Evolutionary conservation across 225 moss, liverwort and hornwort genomes (phyloP).

Genomic region (Takakia lepidozioides): DNA sequence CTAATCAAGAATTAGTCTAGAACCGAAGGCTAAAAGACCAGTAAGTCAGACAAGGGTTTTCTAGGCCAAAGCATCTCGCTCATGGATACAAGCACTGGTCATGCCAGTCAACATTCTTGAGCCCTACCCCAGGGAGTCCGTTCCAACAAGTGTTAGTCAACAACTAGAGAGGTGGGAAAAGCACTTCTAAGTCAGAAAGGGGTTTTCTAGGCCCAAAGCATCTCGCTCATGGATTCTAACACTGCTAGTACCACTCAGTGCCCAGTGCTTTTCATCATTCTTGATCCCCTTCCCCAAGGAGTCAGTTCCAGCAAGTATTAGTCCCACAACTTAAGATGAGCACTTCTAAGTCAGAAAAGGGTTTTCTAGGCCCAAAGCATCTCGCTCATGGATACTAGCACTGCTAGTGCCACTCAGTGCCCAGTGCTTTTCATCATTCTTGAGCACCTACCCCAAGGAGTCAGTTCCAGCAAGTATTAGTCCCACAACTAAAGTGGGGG

Average conservation of each 20-base stretch:
- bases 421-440: too few relatives aligned
- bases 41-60: constrained; percentile 1
- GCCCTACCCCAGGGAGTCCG: too few relatives aligned
- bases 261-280: constrained; percentile 35
- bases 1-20: too few relatives aligned
- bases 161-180: neutral
- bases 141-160: too few relatives aligned
- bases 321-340: too few relatives aligned
- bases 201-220: constrained; percentile 21
- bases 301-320: too few relatives aligned
- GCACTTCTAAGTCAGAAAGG: constrained; percentile 14
- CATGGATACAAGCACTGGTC: constrained; percentile 1
- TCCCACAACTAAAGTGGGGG: too few relatives aligned
- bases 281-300: too few relatives aligned
- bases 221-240: constrained; percentile 19
- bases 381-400: neutral
- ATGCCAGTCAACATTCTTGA: constrained; percentile 1
- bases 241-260: constrained; percentile 12
- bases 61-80: constrained; percentile 2
- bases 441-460: too few relatives aligned
- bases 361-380: neutral
- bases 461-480: too few relatives aligned
- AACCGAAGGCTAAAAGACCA: too few relatives aligned
- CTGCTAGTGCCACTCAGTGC: neutral
- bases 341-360: too few relatives aligned